Conservation (phyloP, 371 early-diverging fungal genomes). For the Mortierella sp. region DNA sequence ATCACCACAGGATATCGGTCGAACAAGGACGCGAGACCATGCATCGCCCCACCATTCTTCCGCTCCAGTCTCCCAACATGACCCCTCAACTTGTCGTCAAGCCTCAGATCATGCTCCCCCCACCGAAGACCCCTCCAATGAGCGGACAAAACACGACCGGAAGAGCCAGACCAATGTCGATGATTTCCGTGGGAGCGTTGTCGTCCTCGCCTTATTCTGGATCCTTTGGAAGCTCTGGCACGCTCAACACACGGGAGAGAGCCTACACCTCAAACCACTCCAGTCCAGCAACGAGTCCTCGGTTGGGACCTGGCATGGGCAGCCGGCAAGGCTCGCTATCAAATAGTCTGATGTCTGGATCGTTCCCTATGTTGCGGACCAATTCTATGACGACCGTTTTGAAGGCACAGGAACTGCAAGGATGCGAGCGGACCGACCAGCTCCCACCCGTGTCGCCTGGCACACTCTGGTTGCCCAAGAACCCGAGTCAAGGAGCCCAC, state of each 20-base stretch:
- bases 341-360: constrained; percentile 41
- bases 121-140: constrained; percentile 51
- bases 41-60: constrained; percentile 39
- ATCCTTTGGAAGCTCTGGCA: constrained; percentile 23
- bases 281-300: constrained; percentile 54
- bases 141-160: constrained; percentile 41
- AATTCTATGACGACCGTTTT: constrained; percentile 34
- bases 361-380: constrained; percentile 44
- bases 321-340: constrained; percentile 28
- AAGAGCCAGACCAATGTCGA: constrained; percentile 47
- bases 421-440: not conserved
- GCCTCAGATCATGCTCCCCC: constrained; percentile 54
- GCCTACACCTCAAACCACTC: constrained; percentile 45
- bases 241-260: constrained; percentile 13
- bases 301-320: constrained; percentile 33
- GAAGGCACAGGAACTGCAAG: constrained; percentile 3
- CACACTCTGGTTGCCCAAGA: constrained; percentile 16
- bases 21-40: constrained; percentile 50
- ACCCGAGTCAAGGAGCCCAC: not conserved
- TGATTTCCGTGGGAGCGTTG: constrained; percentile 31
- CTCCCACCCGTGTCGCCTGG: constrained; percentile 18
- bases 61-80: constrained; percentile 39
- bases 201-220: constrained; percentile 31
- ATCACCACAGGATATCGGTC: constrained; percentile 31
- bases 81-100: constrained; percentile 51